Evolutionary conservation across 116 monocot species (phyloP).

Genomic region (Iris pallida): DNA sequence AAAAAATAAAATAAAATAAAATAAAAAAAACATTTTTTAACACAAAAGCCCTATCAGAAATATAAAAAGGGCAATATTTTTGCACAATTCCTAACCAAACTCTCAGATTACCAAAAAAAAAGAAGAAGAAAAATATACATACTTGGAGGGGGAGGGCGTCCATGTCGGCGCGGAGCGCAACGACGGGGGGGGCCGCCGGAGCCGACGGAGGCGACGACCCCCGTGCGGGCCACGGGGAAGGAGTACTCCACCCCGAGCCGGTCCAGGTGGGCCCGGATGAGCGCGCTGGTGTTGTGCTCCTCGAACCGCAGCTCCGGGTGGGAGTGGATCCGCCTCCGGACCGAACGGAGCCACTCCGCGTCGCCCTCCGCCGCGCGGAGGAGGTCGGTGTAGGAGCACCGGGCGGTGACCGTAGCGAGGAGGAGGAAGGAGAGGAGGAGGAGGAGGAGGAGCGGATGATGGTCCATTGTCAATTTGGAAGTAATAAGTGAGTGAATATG

Average conservation of each 20-base stretch:
- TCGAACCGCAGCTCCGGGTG: conserved; percentile 81
- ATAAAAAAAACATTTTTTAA: no score
- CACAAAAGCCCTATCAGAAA: no score
- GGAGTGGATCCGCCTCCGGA: conserved; percentile 58
- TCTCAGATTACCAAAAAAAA: background rate
- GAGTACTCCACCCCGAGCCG: conserved; percentile 24
- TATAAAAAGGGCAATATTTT: no score
- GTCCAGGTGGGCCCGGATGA: conserved; percentile 70
- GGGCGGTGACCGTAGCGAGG: background rate
- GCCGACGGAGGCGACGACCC: conserved; percentile 63
- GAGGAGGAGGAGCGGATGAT: background rate
- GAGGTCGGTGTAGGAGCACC: conserved; percentile 16
- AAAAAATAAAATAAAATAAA: no score
- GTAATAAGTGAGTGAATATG: no score
- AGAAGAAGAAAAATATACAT: background rate
- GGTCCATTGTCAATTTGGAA: no score
- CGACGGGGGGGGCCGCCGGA: conserved; percentile 53
- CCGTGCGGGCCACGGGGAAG: conserved; percentile 63
- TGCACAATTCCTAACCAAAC: background rate
- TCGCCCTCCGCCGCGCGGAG: conserved; percentile 47
- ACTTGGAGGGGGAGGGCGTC: conserved; percentile 82
- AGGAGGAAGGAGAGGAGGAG: background rate
- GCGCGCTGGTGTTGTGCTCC: conserved; percentile 70
- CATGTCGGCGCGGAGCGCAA: conserved; percentile 92
- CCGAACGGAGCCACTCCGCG: conserved; percentile 32